These are phyloP conservation scores for Pseudozyma tsukubaensis DNA, from an alignment of 1,284 basidiomycete genomes.

Conservation along the genomic window DNA sequence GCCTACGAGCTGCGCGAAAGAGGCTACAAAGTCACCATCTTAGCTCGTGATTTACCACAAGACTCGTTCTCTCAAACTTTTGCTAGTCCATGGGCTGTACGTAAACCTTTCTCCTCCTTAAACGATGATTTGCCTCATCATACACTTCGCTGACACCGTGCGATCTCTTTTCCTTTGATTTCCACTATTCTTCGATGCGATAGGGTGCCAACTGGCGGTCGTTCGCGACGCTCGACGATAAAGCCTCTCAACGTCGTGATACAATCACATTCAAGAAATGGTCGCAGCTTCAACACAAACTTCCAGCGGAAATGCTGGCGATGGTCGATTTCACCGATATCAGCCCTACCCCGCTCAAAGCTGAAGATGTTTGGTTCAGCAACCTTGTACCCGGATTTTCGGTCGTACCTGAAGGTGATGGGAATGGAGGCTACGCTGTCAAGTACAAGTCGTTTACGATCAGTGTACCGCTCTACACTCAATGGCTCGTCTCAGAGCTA, in stretches of 20 bases:
- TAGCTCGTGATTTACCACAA: conserved; percentile 77
- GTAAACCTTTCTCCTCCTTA: not conserved
- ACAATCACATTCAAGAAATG: conserved; percentile 50
- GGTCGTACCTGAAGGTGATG: conserved; percentile 21
- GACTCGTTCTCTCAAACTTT: conserved; percentile 75
- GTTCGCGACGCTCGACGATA: conserved; percentile 70
- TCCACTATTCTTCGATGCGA: not conserved
- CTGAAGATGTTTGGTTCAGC: conserved; percentile 51
- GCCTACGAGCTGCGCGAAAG: conserved; percentile 69
- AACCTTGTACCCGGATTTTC: conserved; percentile 35
- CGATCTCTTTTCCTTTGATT: too few relatives aligned
- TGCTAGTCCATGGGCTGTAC: conserved; percentile 77
- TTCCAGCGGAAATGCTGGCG: conserved; percentile 46
- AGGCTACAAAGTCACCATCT: conserved; percentile 74
- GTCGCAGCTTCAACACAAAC: conserved; percentile 31
- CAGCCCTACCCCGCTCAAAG: conserved; percentile 25
- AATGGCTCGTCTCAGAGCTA: conserved; percentile 53
- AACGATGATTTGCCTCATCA: too few relatives aligned
- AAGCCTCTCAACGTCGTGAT: conserved; percentile 35
- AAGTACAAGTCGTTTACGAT: conserved; percentile 56
- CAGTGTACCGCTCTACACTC: conserved; percentile 53
- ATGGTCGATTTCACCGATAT: conserved; percentile 55
- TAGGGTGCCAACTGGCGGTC: conserved; percentile 77
- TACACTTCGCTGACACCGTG: too few relatives aligned
- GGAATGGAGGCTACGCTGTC: conserved; percentile 27